Evolutionary conservation across 352 stramenopile species (phyloP).

Genomic region (Globisporangium nunn): DNA sequence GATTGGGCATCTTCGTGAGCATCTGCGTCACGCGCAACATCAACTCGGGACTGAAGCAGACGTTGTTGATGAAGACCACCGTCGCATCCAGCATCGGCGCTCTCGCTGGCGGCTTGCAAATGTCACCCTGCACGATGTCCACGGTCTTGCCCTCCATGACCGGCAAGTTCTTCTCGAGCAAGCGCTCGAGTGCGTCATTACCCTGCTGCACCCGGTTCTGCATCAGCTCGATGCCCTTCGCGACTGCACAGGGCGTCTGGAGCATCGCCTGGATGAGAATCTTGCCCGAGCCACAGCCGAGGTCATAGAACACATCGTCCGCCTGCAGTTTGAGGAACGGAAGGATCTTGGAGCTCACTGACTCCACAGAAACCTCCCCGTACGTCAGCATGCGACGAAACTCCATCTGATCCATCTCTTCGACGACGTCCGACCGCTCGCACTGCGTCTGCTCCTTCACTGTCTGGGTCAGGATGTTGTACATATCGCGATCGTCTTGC

Average conservation of each 20-base stretch:
- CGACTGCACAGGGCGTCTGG: slow-evolving; percentile 54
- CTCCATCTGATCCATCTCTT: slow-evolving; percentile 54
- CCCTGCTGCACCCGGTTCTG: slow-evolving; percentile 71
- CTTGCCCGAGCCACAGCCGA: slow-evolving; percentile 77
- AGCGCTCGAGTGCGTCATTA: slow-evolving; percentile 38
- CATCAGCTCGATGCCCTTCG: slow-evolving; percentile 82
- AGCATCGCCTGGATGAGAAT: slow-evolving; percentile 70
- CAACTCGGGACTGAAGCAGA: slow-evolving; percentile 69
- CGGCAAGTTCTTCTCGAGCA: slow-evolving; percentile 28
- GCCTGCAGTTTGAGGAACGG: slow-evolving; percentile 53
- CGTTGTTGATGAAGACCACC: slow-evolving; percentile 86
- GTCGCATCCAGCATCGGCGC: slow-evolving; percentile 64
- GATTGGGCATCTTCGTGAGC: slow-evolving; percentile 48
- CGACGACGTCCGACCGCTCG: slow-evolving; percentile 57
- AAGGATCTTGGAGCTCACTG: slow-evolving; percentile 52
- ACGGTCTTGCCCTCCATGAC: slow-evolving; percentile 49
- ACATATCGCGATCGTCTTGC: slow-evolving; percentile 73
- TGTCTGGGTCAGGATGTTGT: slow-evolving; percentile 52
- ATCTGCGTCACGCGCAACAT: slow-evolving; percentile 70
- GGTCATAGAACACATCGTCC: slow-evolving; percentile 78
- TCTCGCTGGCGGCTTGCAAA: slow-evolving; percentile 46
- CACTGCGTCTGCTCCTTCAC: slow-evolving; percentile 61
- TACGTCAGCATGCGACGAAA: slow-evolving; percentile 77
- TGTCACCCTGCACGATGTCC: slow-evolving; percentile 65
- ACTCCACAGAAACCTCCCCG: slow-evolving; percentile 69